phyloP scores from a whole-genome alignment of 1,284 basidiomycete genomes.

The Kwoniella shivajii region DNA sequence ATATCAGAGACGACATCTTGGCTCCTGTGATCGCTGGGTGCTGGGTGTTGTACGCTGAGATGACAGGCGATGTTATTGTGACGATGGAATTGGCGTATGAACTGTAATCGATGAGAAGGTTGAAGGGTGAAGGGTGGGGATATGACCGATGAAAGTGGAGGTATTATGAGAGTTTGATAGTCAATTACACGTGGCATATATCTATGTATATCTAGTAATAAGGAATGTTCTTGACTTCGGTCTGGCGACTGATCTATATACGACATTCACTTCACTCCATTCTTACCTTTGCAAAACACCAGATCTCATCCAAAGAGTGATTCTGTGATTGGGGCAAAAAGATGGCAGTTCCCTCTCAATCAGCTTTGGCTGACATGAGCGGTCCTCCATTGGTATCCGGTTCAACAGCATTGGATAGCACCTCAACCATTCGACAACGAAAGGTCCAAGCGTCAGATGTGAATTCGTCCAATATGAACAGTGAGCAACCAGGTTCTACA shows the following conservation, averaged over 20 bases:
- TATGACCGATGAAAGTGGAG: constrained; percentile 16
- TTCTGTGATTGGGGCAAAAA: too few relatives aligned
- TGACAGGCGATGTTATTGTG: neutral
- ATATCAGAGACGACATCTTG: constrained; percentile 33
- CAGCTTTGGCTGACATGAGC: neutral
- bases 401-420: neutral
- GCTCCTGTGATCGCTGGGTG: neutral
- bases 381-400: neutral
- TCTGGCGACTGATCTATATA: too few relatives aligned
- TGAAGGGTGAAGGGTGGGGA: too few relatives aligned
- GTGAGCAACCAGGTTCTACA: too few relatives aligned
- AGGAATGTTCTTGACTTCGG: neutral
- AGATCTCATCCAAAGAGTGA: neutral
- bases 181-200: neutral
- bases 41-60: too few relatives aligned
- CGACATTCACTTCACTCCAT: too few relatives aligned
- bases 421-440: constrained; percentile 21
- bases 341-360: constrained; percentile 1
- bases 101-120: neutral
- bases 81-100: neutral
- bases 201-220: neutral
- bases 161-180: neutral
- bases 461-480: neutral
- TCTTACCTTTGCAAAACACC: neutral
- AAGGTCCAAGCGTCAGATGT: constrained; percentile 14